phyloP scores from a whole-genome alignment of 306 rosid species.

The Pterocarpus santalinus region DNA sequence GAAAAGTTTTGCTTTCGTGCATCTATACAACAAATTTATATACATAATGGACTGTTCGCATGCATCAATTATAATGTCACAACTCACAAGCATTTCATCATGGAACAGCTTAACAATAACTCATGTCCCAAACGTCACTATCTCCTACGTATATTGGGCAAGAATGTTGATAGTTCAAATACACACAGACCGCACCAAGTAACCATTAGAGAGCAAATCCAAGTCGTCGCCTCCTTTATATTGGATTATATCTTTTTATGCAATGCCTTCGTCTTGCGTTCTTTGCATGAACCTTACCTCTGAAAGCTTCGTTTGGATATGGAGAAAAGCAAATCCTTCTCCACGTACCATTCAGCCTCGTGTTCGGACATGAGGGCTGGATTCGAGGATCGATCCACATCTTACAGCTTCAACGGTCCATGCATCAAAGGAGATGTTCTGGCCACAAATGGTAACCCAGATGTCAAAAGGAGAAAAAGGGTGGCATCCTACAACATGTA shows the following conservation, averaged over 20 bases:
- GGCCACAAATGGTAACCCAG: constrained; percentile 51
- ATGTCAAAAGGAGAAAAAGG: constrained; percentile 67
- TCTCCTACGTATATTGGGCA: constrained; percentile 16
- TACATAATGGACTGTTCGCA: no score
- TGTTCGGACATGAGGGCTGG: constrained; percentile 49
- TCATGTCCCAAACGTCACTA: not conserved
- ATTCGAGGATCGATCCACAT: constrained; percentile 56
- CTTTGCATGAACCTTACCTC: not conserved
- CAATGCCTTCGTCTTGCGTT: not conserved
- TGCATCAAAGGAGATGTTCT: constrained; percentile 47
- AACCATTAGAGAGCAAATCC: not conserved
- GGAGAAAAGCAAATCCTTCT: constrained; percentile 69
- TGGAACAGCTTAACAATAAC: no score
- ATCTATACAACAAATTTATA: no score
- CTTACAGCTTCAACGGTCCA: constrained; percentile 70
- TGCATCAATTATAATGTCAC: no score
- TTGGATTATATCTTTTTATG: not conserved
- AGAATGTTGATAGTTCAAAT: not conserved
- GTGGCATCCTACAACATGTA: constrained; percentile 68
- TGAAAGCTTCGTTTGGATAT: constrained; percentile 27
- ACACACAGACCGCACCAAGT: constrained; percentile 20
- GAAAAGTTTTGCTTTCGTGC: no score
- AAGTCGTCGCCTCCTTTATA: not conserved
- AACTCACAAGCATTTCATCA: no score
- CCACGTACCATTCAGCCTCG: constrained; percentile 48